phyloP scores from a whole-genome alignment of 352 stramenopile genomes.

The Pythium utonaiense region DNA sequence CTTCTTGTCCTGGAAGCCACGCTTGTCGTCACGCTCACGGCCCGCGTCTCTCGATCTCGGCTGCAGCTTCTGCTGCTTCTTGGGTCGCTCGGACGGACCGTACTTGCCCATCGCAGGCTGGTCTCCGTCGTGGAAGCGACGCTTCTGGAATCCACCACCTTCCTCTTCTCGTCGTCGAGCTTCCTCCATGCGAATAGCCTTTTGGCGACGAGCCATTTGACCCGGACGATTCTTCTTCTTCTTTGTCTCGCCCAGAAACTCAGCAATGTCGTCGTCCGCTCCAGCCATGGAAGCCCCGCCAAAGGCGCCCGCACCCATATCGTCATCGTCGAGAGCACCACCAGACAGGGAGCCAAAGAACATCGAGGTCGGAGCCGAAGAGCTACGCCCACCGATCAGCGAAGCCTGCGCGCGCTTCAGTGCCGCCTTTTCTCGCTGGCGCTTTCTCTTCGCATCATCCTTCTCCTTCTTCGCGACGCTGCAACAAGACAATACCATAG shows the following conservation, averaged over 20 bases:
- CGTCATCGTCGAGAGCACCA: conserved; percentile 27
- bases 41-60: conserved; percentile 7
- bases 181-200: conserved; percentile 72
- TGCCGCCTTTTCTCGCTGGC: conserved; percentile 55
- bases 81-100: conserved; percentile 68
- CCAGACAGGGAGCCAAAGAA: conserved; percentile 78
- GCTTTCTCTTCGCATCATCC: conserved; percentile 56
- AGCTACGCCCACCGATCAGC: conserved; percentile 63
- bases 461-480: conserved; percentile 48
- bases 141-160: conserved; percentile 35
- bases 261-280: conserved; percentile 75
- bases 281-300: conserved; percentile 38
- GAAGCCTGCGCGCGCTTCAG: conserved; percentile 51
- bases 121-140: conserved; percentile 25
- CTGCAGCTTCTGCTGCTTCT: conserved; percentile 52
- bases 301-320: conserved; percentile 20
- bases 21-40: conserved; percentile 5
- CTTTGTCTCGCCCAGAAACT: conserved; percentile 83
- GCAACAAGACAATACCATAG: not conserved
- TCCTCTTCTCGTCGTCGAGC: conserved; percentile 42
- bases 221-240: conserved; percentile 83
- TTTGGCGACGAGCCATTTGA: conserved; percentile 75
- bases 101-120: conserved; percentile 44
- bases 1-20: conserved; percentile 1
- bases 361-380: conserved; percentile 49